Base-by-base conservation (phyloP, 2,329 filamentous ascomycete species). In the Emydomyces testavorans region DNA sequence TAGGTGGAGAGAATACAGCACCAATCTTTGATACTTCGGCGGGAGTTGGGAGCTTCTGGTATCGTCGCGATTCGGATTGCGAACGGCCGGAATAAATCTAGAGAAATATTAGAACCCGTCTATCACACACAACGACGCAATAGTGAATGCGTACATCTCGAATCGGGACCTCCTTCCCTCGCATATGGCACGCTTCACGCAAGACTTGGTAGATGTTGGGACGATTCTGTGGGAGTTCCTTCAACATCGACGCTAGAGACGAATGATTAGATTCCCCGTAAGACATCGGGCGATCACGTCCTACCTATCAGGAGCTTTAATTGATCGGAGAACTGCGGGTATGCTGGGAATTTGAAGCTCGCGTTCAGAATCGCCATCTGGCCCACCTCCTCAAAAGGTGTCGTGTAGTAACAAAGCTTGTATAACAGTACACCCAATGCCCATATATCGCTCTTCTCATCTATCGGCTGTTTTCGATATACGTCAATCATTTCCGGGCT, bases 401-500 rank as follows among this genome's bases (percentile, higher is more conserved):
- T 98, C 1, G 92, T 98, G 67, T 98, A 98, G 68, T 96, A 98
- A 71, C 92, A 98, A 52, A 98, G 75, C 72, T 98, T 98, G 73
- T 98, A 98, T 47, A 98, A 69, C 50, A 98, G 71, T 35, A 98
- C 92, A 4, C 92, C 92, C 52, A 98, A 70, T 1, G 92, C 92
- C 92, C 89, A 98, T 24, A 98, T 95, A 65, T 98, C 92, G 41
- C 89, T 93, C 71, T 98, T 98, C 70, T 98, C 92, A 62, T 98
- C 87, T 61, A 98, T 94, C 0, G 92, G 88, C 58, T 89, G 86
- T 66, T 93, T 94, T 53, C 89, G 77, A 68, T 95, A 98, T 20
- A 98, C 92, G 61, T 98, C 92, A 52, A 98, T 82, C 92, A 98
- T 98, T 68, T 98, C 92, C 4, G 92, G 92, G 63, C 90, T 96